Conservation (phyloP, 345 rosid genomes). For the Eucalyptus victrix region DNA sequence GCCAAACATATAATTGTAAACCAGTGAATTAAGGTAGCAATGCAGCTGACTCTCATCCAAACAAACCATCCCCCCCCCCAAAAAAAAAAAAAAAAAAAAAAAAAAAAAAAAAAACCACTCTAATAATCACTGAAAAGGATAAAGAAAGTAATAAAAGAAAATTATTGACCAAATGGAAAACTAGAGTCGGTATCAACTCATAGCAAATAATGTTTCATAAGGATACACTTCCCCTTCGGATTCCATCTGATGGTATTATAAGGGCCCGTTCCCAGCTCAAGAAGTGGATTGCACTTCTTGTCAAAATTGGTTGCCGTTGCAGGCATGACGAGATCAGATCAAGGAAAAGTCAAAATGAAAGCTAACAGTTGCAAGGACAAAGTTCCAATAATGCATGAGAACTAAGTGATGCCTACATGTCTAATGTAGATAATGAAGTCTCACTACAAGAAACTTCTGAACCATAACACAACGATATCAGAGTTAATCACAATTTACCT, state of each 20-base stretch:
- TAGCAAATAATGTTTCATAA: neutral
- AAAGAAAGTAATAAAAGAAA: neutral
- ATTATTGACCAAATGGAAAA: neutral
- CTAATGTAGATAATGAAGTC: neutral
- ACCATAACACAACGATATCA: neutral
- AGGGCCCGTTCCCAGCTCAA: conserved; percentile 84
- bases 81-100: too few relatives aligned
- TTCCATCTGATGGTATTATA: conserved; percentile 92
- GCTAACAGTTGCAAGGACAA: neutral
- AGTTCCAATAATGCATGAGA: neutral
- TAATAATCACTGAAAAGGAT: neutral
- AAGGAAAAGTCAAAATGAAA: conserved; percentile 19
- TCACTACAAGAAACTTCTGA: neutral
- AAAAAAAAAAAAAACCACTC: neutral
- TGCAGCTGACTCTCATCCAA: neutral
- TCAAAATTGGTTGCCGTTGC: conserved; percentile 74
- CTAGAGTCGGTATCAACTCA: neutral
- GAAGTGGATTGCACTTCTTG: conserved; percentile 74
- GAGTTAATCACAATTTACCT: too few relatives aligned
- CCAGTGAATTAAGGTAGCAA: conserved; percentile 12
- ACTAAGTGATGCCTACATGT: neutral
- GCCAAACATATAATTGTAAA: conserved; percentile 71
- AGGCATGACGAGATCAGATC: conserved; percentile 72
- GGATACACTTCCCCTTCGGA: conserved; percentile 88
- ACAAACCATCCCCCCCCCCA: too few relatives aligned